A percentile compares a stretch with the other conserved stretches of the same genome.
Conservation (phyloP, 345 rosid species). For the Populus ilicifolia region DNA sequence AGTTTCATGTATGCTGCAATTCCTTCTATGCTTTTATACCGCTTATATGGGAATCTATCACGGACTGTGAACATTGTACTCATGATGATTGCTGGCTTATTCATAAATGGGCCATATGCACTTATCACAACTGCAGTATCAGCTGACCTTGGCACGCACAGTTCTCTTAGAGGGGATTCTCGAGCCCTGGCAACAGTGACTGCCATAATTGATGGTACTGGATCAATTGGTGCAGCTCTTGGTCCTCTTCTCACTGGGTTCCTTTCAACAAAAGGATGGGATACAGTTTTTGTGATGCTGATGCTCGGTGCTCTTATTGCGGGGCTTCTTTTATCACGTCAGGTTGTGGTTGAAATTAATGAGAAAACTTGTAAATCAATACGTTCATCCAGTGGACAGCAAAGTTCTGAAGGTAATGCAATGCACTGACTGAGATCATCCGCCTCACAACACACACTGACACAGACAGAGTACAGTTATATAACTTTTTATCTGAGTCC, state of each 20-base stretch:
- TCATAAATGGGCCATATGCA: constrained; percentile 90
- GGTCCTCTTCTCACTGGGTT: constrained; percentile 93
- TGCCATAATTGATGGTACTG: constrained; percentile 91
- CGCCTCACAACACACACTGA: background rate
- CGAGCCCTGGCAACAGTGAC: constrained; percentile 94
- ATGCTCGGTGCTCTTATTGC: constrained; percentile 67
- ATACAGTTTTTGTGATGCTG: constrained; percentile 71
- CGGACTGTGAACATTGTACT: constrained; percentile 53
- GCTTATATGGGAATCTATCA: constrained; percentile 64
- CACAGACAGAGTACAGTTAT: background rate
- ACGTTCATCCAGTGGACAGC: constrained; percentile 15
- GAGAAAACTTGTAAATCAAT: constrained; percentile 28
- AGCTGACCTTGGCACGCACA: constrained; percentile 91
- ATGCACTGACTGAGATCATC: constrained; percentile 1
- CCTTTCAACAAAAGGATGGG: constrained; percentile 72
- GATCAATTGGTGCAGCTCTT: constrained; percentile 88
- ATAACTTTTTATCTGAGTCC: background rate
- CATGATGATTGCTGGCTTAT: constrained; percentile 86
- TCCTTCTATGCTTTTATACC: constrained; percentile 76
- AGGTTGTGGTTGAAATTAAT: constrained; percentile 47
- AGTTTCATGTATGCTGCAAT: constrained; percentile 82
- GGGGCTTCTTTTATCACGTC: constrained; percentile 64
- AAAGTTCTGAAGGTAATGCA: constrained; percentile 47
- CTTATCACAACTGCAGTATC: constrained; percentile 97
- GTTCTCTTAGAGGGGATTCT: constrained; percentile 76